Conservation (phyloP, 306 rosid species). For the Clitoria ternatea region DNA sequence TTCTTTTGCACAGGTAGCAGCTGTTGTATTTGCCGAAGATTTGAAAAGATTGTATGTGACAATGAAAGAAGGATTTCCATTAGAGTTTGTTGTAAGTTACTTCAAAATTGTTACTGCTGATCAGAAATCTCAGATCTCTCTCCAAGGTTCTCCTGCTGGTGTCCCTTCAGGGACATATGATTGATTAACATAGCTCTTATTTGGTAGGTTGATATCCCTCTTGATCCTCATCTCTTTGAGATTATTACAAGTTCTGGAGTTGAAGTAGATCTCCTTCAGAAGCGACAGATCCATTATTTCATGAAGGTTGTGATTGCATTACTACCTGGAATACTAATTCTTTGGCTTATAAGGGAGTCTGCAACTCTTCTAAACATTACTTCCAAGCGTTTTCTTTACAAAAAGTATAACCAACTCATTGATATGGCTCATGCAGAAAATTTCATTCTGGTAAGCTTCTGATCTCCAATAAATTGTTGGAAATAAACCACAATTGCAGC, state of each 20-base stretch:
- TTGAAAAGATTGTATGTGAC: conserved; percentile 76
- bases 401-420: conserved; percentile 82
- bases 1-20: conserved; percentile 77
- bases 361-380: conserved; percentile 66
- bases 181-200: conserved; percentile 26
- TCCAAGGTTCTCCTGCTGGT: conserved; percentile 7
- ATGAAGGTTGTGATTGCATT: conserved; percentile 79
- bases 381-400: conserved; percentile 72
- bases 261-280: conserved; percentile 94
- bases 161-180: background rate
- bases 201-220: conserved; percentile 88
- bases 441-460: conserved; percentile 70
- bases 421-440: conserved; percentile 95
- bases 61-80: conserved; percentile 96
- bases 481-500: conserved; percentile 1
- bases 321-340: conserved; percentile 80
- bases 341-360: conserved; percentile 83
- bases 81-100: conserved; percentile 81
- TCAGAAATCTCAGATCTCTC: conserved; percentile 24
- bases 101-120: conserved; percentile 16
- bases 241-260: conserved; percentile 81
- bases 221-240: conserved; percentile 90
- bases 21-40: conserved; percentile 85
- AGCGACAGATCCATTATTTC: conserved; percentile 78
- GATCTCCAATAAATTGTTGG: background rate